Percentiles rank a stretch among this genome's conserved stretches.
Conservation (phyloP, 2,329 filamentous ascomycete species). For the Talaromyces sp. region DNA sequence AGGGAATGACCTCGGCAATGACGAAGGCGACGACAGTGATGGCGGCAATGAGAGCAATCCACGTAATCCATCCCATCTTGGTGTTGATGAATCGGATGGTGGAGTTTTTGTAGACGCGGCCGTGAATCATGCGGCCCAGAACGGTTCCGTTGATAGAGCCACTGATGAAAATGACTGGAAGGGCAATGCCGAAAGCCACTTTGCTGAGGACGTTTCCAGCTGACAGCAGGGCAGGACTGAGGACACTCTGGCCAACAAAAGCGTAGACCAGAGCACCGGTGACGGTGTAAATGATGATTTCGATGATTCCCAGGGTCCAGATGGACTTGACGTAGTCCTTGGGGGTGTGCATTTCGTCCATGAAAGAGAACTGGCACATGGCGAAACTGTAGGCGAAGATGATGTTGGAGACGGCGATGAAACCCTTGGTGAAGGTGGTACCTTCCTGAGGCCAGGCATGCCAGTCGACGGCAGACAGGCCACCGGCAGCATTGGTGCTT, state of each 20-base stretch:
- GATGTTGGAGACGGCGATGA: conserved; percentile 31
- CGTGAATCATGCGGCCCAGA: conserved; percentile 27
- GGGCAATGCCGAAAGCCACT: conserved; percentile 27
- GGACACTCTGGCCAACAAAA: conserved; percentile 27
- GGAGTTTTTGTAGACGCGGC: conserved; percentile 27
- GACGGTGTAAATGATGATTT: conserved; percentile 28
- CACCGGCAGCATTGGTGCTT: conserved; percentile 18
- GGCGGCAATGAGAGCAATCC: conserved; percentile 22
- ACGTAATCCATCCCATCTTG: conserved; percentile 29
- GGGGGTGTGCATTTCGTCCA: conserved; percentile 31
- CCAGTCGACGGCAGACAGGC: conserved; percentile 16
- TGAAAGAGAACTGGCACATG: conserved; percentile 32
- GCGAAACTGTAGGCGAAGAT: conserved; percentile 42
- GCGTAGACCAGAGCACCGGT: conserved; percentile 28
- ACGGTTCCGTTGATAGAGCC: conserved; percentile 33
- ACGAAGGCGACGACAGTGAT: conserved; percentile 79
- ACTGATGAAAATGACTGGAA: conserved; percentile 33
- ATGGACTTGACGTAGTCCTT: conserved; percentile 33
- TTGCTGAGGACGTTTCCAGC: conserved; percentile 22
- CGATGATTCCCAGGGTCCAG: conserved; percentile 29
- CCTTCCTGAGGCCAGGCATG: conserved; percentile 21
- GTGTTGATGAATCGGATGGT: conserved; percentile 32
- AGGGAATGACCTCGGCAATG: conserved; percentile 78
- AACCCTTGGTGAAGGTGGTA: conserved; percentile 27
- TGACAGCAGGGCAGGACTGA: conserved; percentile 27